Evolutionary conservation across 441 rosid species (phyloP), one percentile per base, ranked within the genome.

Genomic region (Bocquillonia castaneifolia): DNA sequence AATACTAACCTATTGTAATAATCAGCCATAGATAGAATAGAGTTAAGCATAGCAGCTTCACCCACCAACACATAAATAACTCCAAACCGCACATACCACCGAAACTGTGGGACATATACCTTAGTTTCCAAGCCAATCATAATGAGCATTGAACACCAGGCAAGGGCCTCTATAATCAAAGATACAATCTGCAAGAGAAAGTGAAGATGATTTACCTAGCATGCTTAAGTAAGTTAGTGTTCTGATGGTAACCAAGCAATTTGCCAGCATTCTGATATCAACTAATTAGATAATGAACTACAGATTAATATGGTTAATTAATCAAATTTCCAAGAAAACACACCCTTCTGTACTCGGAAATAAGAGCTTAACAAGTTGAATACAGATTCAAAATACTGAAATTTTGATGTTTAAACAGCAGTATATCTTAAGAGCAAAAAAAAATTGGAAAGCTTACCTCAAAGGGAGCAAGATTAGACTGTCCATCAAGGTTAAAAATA

Each of bases 51-150:
- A 48, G 84, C 96, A 80, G 88, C 92, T 79, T 92, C 89, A 72
- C 91, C 97, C 15, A 89, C 86, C 79, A 95, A 59, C 56, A 85
- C 87, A 76, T 92, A 95, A 65, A 92, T 36, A 60, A 92, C 85
- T 64, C 90, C 98, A 62, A 92, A 95, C 58, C 96, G 81, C 45
- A 95, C 91, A 72, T 85, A 89, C 99, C 97, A 92, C 37, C 95
- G 88, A 56, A 92, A 88, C 83, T 92, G 90, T 23, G 70, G 68
- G 74, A 90, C 78, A 71, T 95, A 95, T 55, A 81, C 70, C 77
- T 85, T 90, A 63, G 89, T 89, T 83, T 95, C 99, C 50, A 95
- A n/a, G 10, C 83, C 83, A 56, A 86, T 73, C 97, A 90, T 80
- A 61, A 80, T 52, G 74, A 95, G 78, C 90, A 90, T 83, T 67